Evolutionary conservation across 345 rosid species (phyloP).

Genomic region (Linum trigynum): DNA sequence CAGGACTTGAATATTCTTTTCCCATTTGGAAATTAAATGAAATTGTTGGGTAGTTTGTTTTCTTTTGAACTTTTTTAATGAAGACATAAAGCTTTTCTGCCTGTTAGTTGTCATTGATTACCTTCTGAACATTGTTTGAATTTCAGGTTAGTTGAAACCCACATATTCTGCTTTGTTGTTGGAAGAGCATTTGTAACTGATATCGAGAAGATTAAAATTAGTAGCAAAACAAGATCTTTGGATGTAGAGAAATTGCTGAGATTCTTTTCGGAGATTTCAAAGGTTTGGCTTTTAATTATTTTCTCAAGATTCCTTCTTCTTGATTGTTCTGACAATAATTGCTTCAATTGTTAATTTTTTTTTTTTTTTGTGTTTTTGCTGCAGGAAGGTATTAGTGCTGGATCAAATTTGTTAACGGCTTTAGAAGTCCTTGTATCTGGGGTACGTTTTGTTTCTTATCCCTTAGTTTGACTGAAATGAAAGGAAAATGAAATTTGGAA

Average conservation of each 20-base stretch:
- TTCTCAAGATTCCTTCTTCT: constrained; percentile 10
- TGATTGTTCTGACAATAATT: background rate
- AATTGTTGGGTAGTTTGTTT: background rate
- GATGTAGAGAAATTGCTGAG: constrained; percentile 51
- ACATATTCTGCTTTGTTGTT: constrained; percentile 92
- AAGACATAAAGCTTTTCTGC: background rate
- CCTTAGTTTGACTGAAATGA: too few species aligned
- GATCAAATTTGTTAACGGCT: constrained; percentile 84
- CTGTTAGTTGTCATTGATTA: background rate
- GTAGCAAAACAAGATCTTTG: constrained; percentile 86
- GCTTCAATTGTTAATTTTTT: constrained; percentile 11
- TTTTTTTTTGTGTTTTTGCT: constrained; percentile 16
- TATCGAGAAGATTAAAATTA: constrained; percentile 87
- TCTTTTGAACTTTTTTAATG: background rate
- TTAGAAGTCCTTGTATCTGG: constrained; percentile 89
- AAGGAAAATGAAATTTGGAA: background rate
- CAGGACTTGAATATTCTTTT: background rate
- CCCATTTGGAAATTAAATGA: background rate
- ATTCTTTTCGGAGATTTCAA: constrained; percentile 75
- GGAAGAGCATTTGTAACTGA: constrained; percentile 99
- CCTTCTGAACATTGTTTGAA: constrained; percentile 23
- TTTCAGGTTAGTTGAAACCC: constrained; percentile 99
- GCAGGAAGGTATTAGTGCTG: constrained; percentile 86
- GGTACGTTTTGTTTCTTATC: constrained; percentile 40
- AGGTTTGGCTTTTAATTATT: constrained; percentile 39